These are phyloP conservation scores for Zoysia pacifica DNA, from an alignment of 176 grass and related monocot genomes.

Conservation along the genomic window DNA sequence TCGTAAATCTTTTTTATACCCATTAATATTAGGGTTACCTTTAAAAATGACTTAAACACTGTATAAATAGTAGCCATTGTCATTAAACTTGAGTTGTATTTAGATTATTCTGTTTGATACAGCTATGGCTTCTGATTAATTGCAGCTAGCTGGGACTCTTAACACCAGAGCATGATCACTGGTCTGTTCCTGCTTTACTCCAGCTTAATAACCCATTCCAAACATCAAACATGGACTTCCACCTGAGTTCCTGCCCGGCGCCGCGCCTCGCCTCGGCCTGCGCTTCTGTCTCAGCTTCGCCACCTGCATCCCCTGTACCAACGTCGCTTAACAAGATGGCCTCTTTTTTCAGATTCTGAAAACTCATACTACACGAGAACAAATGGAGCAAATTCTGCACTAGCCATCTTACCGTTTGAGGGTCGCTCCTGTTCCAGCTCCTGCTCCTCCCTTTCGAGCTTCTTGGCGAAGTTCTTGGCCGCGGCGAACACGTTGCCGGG, in stretches of 20 bases:
- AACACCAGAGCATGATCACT: neutral
- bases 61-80: too few relatives aligned
- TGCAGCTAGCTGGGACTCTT: neutral
- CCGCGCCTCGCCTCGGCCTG: constrained; percentile 50
- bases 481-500: constrained; percentile 39
- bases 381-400: neutral
- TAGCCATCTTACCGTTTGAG: constrained; percentile 3
- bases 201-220: constrained; percentile 40
- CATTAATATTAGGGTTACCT: too few relatives aligned
- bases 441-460: constrained; percentile 26
- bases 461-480: constrained; percentile 44
- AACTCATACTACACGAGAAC: constrained; percentile 11
- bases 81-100: too few relatives aligned
- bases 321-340: neutral
- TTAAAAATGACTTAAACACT: too few relatives aligned
- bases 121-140: too few relatives aligned
- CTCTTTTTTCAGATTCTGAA: constrained; percentile 2
- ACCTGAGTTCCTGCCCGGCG: constrained; percentile 39
- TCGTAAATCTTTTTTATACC: too few relatives aligned
- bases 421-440: constrained; percentile 15
- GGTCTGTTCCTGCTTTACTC: constrained; percentile 17
- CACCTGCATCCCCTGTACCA: constrained; percentile 35
- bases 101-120: too few relatives aligned
- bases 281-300: constrained; percentile 35
- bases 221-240: constrained; percentile 37